Conservation (phyloP, 2,329 filamentous ascomycete genomes). For the Aspergillus uvarum region DNA sequence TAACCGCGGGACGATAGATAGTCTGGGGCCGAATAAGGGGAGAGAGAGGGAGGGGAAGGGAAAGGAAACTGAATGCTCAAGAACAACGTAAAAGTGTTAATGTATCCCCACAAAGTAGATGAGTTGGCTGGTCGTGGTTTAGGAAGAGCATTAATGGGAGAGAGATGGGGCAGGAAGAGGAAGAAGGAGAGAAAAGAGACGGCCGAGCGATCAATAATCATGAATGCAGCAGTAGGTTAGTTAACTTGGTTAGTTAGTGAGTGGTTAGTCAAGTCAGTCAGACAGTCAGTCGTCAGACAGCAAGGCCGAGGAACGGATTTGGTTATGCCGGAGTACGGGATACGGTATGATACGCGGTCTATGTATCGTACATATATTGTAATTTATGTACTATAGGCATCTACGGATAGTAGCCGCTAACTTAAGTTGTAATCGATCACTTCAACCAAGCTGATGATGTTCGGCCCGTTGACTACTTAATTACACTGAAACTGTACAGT, state of each 20-base stretch:
- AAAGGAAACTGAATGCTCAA: background rate
- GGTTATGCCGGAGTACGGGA: background rate
- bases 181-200: slow-evolving; percentile 5
- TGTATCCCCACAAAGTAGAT: background rate
- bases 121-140: background rate
- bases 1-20: slow-evolving; percentile 21
- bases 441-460: background rate
- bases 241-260: too few relatives aligned
- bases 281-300: background rate
- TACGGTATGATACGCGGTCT: background rate
- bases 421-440: background rate
- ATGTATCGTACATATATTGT: too few relatives aligned
- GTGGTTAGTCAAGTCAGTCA: too few relatives aligned
- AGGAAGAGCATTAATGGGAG: background rate
- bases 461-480: background rate
- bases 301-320: background rate
- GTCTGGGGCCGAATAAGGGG: slow-evolving; percentile 9
- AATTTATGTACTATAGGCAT: too few relatives aligned
- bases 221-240: too few relatives aligned
- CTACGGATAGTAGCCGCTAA: too few relatives aligned
- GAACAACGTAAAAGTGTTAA: slow-evolving; percentile 1
- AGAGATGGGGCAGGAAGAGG: background rate
- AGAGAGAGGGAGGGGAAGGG: background rate
- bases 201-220: background rate
- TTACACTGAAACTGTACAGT: background rate